phyloP scores from a whole-genome alignment of 2,329 filamentous ascomycete genomes.

The Curvularia verruculosa region DNA sequence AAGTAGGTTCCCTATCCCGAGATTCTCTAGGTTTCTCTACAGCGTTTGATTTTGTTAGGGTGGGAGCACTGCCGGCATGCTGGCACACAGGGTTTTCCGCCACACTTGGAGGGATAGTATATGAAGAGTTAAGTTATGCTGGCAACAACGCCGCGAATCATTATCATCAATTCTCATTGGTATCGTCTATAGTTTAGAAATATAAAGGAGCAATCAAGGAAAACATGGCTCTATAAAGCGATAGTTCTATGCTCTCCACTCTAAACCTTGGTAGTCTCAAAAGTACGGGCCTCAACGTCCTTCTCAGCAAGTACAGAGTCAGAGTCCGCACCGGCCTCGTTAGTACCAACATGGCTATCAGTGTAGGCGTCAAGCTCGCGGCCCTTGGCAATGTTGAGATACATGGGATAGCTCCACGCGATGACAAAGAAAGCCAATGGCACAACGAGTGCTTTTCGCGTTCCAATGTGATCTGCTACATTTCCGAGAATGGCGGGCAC shows the following conservation, averaged over 20 bases:
- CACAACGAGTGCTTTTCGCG: slow-evolving; percentile 45
- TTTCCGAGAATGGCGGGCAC: slow-evolving; percentile 46
- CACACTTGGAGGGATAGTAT: too few relatives aligned
- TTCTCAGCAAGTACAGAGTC: slow-evolving; percentile 35
- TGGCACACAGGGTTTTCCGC: too few relatives aligned
- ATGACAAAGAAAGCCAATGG: slow-evolving; percentile 45
- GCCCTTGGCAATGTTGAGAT: slow-evolving; percentile 44
- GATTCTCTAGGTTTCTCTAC: too few relatives aligned
- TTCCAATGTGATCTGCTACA: slow-evolving; percentile 43
- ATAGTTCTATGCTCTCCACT: background rate
- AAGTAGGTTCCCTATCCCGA: too few relatives aligned
- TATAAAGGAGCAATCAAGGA: background rate
- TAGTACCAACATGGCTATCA: slow-evolving; percentile 39
- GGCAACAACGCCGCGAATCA: background rate
- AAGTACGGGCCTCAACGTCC: slow-evolving; percentile 31
- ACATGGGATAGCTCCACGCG: slow-evolving; percentile 47
- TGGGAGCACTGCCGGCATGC: too few relatives aligned
- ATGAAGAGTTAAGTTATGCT: background rate
- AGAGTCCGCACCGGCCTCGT: slow-evolving; percentile 30
- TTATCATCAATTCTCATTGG: background rate
- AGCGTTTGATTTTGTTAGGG: too few relatives aligned
- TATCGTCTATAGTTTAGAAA: background rate
- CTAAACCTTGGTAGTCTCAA: slow-evolving; percentile 20
- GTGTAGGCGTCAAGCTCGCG: slow-evolving; percentile 46
- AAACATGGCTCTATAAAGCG: background rate